Base-by-base conservation (phyloP, 2,329 filamentous ascomycete species). In the Trichoderma semiorbis region DNA sequence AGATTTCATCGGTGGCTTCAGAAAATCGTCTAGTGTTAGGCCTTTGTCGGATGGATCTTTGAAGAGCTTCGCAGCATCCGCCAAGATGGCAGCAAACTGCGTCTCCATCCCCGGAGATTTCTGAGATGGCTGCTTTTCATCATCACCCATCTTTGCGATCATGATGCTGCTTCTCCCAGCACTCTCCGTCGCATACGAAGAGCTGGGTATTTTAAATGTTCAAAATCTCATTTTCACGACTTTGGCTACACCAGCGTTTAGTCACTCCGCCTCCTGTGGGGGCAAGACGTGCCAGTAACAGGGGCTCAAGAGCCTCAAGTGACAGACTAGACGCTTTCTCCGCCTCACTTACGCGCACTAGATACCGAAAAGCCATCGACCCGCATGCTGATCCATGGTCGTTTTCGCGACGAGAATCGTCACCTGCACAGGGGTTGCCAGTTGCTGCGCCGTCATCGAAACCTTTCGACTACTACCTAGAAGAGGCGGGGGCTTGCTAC, bases 21-120 rank as follows among this genome's bases (percentile, higher is more conserved):
- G 71, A 68, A 79, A 82, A 39, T 80, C 78, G 28, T 76, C 74
- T 53, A 83, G 76, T 26, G 74, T 50, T n/a, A 34, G 28, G 18
- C 24, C 74, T 14, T 77, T 74, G 2, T 77, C 77, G 4, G 77
- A 75, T 1, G 78, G 78, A 24, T 78, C 77, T 2, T 75, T 75
- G 75, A 82, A 81, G 50, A 75, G 73, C 36, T 76, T 80, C 61
- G 78, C 78, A 5, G 81, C 81, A 64, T 81, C 79, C 12, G 77
- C 74, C 12, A 83, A 74, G 63, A 83, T 79, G 55, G 76, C 77
- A 18, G 74, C 71, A 73, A 80, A 79, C 62, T 63, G 72, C 39
- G 70, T 39, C 65, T 74, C 71, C 57, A 72, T 50, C 10, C 34
- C 47, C 53, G 6, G 53, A 2, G 53, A 10, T 7, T 53, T 53